These are phyloP conservation scores for Xylariaceae sp. DNA, from an alignment of 2,329 filamentous ascomycete species.

Conservation along the genomic window DNA sequence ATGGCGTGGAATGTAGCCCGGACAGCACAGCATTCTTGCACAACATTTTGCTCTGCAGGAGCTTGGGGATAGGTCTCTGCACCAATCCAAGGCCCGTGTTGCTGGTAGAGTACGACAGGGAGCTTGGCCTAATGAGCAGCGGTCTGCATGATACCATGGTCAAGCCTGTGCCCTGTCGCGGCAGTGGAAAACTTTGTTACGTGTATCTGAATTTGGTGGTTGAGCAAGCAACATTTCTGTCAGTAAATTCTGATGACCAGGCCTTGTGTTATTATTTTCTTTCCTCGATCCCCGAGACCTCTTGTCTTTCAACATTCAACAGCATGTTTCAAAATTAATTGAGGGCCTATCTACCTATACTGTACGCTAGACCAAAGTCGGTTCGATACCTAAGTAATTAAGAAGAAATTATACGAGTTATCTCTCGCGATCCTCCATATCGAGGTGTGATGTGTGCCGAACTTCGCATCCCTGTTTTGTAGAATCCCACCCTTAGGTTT, in stretches of 20 bases:
- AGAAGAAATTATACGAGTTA: no score
- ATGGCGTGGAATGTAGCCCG: conserved; percentile 3
- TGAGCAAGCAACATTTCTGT: conserved; percentile 34
- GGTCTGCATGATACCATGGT: conserved; percentile 23
- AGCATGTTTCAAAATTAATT: conserved; percentile 35
- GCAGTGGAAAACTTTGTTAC: conserved; percentile 30
- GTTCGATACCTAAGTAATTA: conserved; percentile 35
- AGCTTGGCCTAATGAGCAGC: conserved; percentile 17
- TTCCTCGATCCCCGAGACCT: conserved; percentile 39
- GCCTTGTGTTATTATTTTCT: conserved; percentile 41
- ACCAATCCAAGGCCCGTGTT: conserved; percentile 22
- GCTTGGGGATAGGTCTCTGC: conserved; percentile 14
- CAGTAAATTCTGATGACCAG: conserved; percentile 29
- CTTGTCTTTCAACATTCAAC: conserved; percentile 33
- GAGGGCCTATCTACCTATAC: conserved; percentile 19
- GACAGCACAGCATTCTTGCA: conserved; percentile 13
- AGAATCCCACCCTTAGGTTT: no score
- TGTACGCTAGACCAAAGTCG: conserved; percentile 29
- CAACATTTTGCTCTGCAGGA: conserved; percentile 17
- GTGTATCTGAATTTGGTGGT: conserved; percentile 33
- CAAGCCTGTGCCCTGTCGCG: conserved; percentile 18
- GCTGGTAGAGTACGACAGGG: conserved; percentile 18
- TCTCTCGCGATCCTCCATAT: no score
- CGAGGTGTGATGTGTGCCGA: not conserved
- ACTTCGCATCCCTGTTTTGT: no score